phyloP scores from a whole-genome alignment of 805 yeast species.

The Candida silvatica region DNA sequence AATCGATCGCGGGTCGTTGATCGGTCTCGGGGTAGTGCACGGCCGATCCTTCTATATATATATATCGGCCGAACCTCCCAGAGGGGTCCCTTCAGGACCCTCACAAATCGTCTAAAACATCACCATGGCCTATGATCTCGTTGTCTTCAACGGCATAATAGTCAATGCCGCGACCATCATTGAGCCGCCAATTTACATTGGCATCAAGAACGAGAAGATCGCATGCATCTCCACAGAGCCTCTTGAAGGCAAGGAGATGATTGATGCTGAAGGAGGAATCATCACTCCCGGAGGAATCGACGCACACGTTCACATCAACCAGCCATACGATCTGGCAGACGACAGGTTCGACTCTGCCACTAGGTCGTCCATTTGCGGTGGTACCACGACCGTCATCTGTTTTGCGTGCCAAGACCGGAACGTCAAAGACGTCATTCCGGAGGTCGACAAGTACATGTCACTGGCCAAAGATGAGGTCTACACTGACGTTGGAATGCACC shows the following conservation, averaged over 20 bases:
- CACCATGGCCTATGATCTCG: slow-evolving; percentile 26
- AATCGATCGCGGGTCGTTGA: no score
- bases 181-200: slow-evolving; percentile 28
- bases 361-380: slow-evolving; percentile 39
- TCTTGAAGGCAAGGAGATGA: slow-evolving; percentile 9
- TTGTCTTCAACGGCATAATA: slow-evolving; percentile 23
- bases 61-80: no score
- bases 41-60: no score
- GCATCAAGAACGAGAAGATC: slow-evolving; percentile 21
- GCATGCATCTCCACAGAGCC: slow-evolving; percentile 13
- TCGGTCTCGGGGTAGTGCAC: no score
- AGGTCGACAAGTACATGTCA: slow-evolving; percentile 11
- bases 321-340: slow-evolving; percentile 31
- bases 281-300: slow-evolving; percentile 47
- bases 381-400: slow-evolving; percentile 38
- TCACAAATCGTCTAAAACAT: no score
- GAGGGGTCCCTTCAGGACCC: no score
- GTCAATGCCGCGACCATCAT: slow-evolving; percentile 23
- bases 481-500: slow-evolving; percentile 42
- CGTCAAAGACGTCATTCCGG: slow-evolving; percentile 16
- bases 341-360: slow-evolving; percentile 38
- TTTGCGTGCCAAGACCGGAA: slow-evolving; percentile 37
- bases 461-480: slow-evolving; percentile 27
- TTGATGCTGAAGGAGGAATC: slow-evolving; percentile 38
- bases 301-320: slow-evolving; percentile 40